Evolutionary conservation across 1,284 basidiomycete genomes (phyloP).

Genomic region (Ganoderma meredithae): DNA sequence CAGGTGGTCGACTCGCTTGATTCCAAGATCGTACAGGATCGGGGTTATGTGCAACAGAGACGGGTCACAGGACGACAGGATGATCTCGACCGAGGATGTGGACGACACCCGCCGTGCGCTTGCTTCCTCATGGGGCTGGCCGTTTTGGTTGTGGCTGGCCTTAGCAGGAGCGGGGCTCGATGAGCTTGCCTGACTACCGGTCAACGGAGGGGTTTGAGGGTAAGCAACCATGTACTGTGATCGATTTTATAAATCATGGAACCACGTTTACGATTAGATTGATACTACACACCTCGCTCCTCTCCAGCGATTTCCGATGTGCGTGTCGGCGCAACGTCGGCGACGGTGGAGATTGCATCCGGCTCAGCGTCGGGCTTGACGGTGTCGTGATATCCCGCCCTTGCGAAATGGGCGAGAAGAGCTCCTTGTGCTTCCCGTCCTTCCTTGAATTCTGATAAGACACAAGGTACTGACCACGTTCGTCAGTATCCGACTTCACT

Average conservation of each 20-base stretch:
- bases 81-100: constrained; percentile 52
- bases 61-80: constrained; percentile 64
- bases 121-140: constrained; percentile 8
- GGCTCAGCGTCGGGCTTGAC: constrained; percentile 30
- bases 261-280: too few species aligned
- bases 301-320: constrained; percentile 31
- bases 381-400: constrained; percentile 23
- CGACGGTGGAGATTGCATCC: constrained; percentile 30
- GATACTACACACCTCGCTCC: constrained; percentile 32
- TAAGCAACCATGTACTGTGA: constrained; percentile 38
- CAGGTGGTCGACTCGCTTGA: constrained; percentile 64
- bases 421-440: constrained; percentile 24
- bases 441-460: constrained; percentile 36
- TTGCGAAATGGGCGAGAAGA: constrained; percentile 7
- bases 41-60: constrained; percentile 66
- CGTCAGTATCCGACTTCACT: constrained; percentile 1
- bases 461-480: constrained; percentile 38
- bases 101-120: constrained; percentile 39
- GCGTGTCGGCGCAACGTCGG: constrained; percentile 32
- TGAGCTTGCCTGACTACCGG: constrained; percentile 38
- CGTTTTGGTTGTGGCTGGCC: constrained; percentile 16
- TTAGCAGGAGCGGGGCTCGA: constrained; percentile 24
- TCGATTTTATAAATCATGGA: constrained; percentile 2
- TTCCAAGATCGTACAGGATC: constrained; percentile 61
- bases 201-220: constrained; percentile 41